Percentiles rank a stretch among this genome's conserved stretches.
phyloP scores from a whole-genome alignment of 1,284 basidiomycete genomes.

The Schizopora paradoxa region DNA sequence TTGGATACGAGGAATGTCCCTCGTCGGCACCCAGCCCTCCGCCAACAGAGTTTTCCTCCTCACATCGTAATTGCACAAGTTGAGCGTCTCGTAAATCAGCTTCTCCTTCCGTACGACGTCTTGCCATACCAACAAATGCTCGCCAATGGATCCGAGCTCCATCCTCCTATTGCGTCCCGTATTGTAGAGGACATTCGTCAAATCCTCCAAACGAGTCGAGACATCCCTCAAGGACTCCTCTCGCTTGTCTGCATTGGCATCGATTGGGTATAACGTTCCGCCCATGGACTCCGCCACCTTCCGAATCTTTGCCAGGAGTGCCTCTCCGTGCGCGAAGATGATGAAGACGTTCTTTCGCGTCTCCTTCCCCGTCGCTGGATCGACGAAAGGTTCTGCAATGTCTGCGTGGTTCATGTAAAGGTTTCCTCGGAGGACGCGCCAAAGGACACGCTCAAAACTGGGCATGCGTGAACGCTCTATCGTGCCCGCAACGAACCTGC shows the following conservation, averaged over 20 bases:
- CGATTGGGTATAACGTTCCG: constrained; percentile 94
- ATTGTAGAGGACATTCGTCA: constrained; percentile 87
- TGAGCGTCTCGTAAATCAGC: constrained; percentile 90
- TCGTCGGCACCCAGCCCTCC: constrained; percentile 95
- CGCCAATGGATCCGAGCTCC: constrained; percentile 85
- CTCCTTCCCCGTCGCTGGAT: constrained; percentile 76
- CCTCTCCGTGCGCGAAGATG: constrained; percentile 97
- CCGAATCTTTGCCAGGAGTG: constrained; percentile 93
- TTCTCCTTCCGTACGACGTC: constrained; percentile 96
- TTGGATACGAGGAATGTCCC: constrained; percentile 87
- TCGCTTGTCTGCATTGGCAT: constrained; percentile 90
- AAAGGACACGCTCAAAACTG: constrained; percentile 95
- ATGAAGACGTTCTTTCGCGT: constrained; percentile 99
- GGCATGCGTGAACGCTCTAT: constrained; percentile 90
- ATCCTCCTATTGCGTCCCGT: constrained; percentile 82
- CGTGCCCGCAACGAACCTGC: constrained; percentile 90
- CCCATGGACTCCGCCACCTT: constrained; percentile 99
- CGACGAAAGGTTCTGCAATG: constrained; percentile 89
- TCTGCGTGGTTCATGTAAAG: constrained; percentile 99
- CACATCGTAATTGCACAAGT: constrained; percentile 92
- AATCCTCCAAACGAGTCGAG: constrained; percentile 85
- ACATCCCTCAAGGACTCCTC: constrained; percentile 88
- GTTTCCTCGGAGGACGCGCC: constrained; percentile 97
- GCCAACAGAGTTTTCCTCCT: constrained; percentile 93
- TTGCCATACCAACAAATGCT: constrained; percentile 86